A percentile compares a stretch with the other conserved stretches of the same genome.
These are phyloP conservation scores for Sesbania bispinosa DNA, from an alignment of 306 rosid genomes.

Conservation along the genomic window DNA sequence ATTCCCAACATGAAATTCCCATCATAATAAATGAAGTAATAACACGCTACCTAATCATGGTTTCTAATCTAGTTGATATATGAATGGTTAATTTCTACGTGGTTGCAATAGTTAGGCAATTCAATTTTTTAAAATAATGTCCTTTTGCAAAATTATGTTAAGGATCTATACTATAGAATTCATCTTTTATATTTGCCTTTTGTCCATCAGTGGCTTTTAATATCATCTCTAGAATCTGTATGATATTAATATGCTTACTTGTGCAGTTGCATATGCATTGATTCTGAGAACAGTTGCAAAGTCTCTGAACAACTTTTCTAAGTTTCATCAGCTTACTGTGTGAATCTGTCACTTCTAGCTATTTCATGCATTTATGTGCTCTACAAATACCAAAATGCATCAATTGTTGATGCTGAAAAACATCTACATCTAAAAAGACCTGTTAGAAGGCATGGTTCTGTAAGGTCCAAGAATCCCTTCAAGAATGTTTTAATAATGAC, in stretches of 20 bases:
- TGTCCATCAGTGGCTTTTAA: not conserved
- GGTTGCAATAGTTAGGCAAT: not conserved
- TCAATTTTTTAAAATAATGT: not conserved
- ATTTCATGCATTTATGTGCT: not conserved
- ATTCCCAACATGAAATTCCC: not conserved
- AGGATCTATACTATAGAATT: not conserved
- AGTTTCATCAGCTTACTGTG: not conserved
- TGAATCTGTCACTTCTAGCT: not conserved
- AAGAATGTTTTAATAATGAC: too few relatives aligned
- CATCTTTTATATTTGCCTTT: not conserved
- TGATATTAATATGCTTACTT: not conserved
- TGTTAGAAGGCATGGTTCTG: too few relatives aligned
- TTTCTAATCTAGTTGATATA: not conserved
- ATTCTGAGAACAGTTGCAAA: not conserved
- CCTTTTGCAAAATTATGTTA: not conserved
- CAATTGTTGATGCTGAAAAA: too few relatives aligned
- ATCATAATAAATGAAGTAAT: not conserved
- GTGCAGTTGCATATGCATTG: not conserved
- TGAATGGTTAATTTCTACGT: constrained; percentile 1
- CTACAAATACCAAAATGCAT: constrained; percentile 28
- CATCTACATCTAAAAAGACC: too few relatives aligned
- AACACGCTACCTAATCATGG: not conserved
- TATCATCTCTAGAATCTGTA: not conserved
- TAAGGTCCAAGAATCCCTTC: too few relatives aligned
- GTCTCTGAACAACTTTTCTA: not conserved